Percentiles rank a stretch among this genome's conserved stretches.
These are phyloP conservation scores for Colletotrichum orbiculare DNA, from an alignment of 2,329 filamentous ascomycete genomes.

Conservation along the genomic window DNA sequence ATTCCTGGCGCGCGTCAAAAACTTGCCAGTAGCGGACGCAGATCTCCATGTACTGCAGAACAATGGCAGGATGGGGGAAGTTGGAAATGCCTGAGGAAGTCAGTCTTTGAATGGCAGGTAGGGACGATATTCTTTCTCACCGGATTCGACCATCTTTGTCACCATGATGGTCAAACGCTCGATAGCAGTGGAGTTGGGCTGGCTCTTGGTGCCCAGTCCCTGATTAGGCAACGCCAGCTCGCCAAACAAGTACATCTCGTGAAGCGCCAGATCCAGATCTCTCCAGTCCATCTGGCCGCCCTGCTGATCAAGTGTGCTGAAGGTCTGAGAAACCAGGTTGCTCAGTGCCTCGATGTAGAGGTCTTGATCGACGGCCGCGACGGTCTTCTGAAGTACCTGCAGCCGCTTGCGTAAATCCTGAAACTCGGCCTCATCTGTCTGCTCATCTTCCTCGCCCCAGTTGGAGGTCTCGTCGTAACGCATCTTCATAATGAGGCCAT, in stretches of 20 bases:
- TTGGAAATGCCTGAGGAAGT: constrained; percentile 75
- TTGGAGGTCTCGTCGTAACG: constrained; percentile 94
- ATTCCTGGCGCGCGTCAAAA: constrained; percentile 85
- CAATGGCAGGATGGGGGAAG: constrained; percentile 89
- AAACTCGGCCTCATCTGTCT: constrained; percentile 97
- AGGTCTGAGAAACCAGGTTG: constrained; percentile 87
- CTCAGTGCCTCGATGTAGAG: constrained; percentile 91
- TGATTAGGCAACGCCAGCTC: constrained; percentile 92
- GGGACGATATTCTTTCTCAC: constrained; percentile 60
- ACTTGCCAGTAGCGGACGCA: constrained; percentile 94
- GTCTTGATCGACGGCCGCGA: constrained; percentile 87
- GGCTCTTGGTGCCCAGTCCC: constrained; percentile 86
- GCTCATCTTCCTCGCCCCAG: constrained; percentile 94
- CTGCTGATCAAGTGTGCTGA: constrained; percentile 80
- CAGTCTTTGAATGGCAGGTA: constrained; percentile 37
- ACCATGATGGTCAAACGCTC: constrained; percentile 92
- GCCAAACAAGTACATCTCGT: constrained; percentile 96
- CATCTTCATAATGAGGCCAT: constrained; percentile 96
- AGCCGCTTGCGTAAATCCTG: constrained; percentile 92
- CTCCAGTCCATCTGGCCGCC: constrained; percentile 88
- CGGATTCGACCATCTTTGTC: constrained; percentile 92
- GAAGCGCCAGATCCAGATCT: constrained; percentile 90
- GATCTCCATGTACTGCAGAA: constrained; percentile 98
- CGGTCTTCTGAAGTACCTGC: constrained; percentile 90
- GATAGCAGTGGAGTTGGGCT: constrained; percentile 81